Evolutionary conservation across 441 rosid species (phyloP).

Genomic region (Arabidopsis lyrata): DNA sequence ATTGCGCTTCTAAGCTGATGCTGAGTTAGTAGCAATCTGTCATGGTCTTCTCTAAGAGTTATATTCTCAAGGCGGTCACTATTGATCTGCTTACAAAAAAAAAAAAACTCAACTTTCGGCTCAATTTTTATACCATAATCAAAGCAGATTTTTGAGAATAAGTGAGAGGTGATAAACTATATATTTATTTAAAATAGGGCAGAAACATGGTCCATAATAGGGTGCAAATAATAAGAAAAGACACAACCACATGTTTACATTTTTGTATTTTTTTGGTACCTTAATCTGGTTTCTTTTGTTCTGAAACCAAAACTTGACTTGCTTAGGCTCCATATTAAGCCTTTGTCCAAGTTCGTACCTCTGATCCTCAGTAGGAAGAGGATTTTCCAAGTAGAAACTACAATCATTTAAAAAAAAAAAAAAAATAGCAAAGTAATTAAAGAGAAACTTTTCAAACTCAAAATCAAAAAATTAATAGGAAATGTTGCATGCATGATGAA

Average conservation of each 20-base stretch:
- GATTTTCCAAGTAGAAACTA: slow-evolving; percentile 57
- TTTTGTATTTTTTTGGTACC: slow-evolving; percentile 40
- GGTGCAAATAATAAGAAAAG: not conserved
- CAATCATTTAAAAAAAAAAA: not conserved
- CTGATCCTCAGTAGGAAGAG: slow-evolving; percentile 56
- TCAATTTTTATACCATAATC: not conserved
- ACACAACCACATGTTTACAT: not conserved
- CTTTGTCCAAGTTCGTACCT: slow-evolving; percentile 51
- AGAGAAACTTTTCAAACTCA: not conserved
- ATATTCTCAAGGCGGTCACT: slow-evolving; percentile 48
- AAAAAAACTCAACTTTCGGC: not conserved
- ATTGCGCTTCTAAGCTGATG: slow-evolving; percentile 41
- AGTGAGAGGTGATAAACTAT: not conserved
- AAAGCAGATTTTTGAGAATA: not conserved
- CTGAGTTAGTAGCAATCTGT: slow-evolving; percentile 49
- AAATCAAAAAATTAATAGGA: slow-evolving; percentile 8
- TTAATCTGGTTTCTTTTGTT: slow-evolving; percentile 56
- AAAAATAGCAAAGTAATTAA: not conserved
- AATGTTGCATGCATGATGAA: slow-evolving; percentile 14
- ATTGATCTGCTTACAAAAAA: slow-evolving; percentile 44
- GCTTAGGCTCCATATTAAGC: slow-evolving; percentile 51
- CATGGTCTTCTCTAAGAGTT: slow-evolving; percentile 48
- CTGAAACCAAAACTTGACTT: slow-evolving; percentile 66
- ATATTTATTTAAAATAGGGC: not conserved
- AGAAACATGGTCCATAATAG: not conserved